Evolutionary conservation across 192 early-diverging fungal genomes (phyloP), one percentile per base, ranked within the genome.

Genomic region (Allomyces arbusculus): DNA sequence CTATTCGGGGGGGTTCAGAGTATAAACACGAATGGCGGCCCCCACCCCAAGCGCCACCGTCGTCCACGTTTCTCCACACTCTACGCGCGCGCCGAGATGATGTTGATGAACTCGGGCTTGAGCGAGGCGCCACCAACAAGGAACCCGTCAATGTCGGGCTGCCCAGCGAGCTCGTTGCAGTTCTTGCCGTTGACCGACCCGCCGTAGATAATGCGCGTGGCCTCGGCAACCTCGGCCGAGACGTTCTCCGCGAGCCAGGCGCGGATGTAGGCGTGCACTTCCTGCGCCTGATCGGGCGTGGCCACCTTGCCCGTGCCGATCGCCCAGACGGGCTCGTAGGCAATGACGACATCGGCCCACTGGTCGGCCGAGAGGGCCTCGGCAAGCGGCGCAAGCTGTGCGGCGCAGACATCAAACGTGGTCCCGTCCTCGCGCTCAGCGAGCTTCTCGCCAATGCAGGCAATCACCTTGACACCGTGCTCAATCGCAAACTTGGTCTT

Each of bases 291-390:
- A 45, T 87, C 78, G 63, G 89, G 90, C 23, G 90, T 85, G 61
- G 96, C 94, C 12, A 99, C 94, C 85, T 92, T 92, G 68, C 96
- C 96, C 22, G 96, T 99, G 63, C 96, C 95, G 4, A 99, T 97
- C 43, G 96, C 96, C 96, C 96, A 99, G 65, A 99, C 96, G 64
- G 96, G 96, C 81, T 99, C 96, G 77, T 99, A 99, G 69, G 96
- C 96, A 79, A 99, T 81, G 16, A 97, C 95, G 68, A 99, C 83
- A 73, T 91, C 83, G 63, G 76, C 76, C 96, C 95, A 99, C 80
- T 96, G 90, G 23, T 70, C 75, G 44, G 69, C 71, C 61, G 74
- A 73, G 70, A 95, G 70, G 58, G 80, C 77, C 64, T 82, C 78
- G 69, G 85, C 82, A 65, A 95, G 87, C 58, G 90, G 91, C 73